Evolutionary conservation across 306 rosid species (phyloP).

Genomic region (Luffa acutangula): DNA sequence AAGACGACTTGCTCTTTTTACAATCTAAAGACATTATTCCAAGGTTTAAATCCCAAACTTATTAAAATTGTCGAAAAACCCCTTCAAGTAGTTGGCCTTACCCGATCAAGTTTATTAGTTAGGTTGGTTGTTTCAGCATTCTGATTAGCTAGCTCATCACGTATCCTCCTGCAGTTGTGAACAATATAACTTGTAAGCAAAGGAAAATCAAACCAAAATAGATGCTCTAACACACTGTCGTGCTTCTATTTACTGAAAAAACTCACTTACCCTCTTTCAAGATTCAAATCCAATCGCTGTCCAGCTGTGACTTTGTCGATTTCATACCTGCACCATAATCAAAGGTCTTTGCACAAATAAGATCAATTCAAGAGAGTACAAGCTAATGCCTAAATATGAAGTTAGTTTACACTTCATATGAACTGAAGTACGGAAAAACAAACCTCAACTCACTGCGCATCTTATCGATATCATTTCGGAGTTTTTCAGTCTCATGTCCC

Average conservation of each 20-base stretch:
- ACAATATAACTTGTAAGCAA: background rate
- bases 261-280: conserved; percentile 71
- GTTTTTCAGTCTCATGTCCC: conserved; percentile 90
- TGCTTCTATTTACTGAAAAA: background rate
- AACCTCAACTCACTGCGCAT: conserved; percentile 90
- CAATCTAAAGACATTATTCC: background rate
- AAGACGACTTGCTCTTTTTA: too few relatives aligned
- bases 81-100: conserved; percentile 19
- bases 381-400: background rate
- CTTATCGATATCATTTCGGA: conserved; percentile 81
- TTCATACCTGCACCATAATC: conserved; percentile 58
- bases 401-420: background rate
- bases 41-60: background rate
- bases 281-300: conserved; percentile 92
- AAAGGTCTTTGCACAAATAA: conserved; percentile 6
- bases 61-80: background rate
- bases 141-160: conserved; percentile 82
- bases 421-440: background rate
- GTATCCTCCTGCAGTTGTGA: conserved; percentile 59
- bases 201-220: background rate
- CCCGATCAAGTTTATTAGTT: conserved; percentile 89
- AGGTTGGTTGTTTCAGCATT: conserved; percentile 76
- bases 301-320: conserved; percentile 93
- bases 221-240: background rate
- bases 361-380: conserved; percentile 8